Percentiles rank a stretch among this genome's conserved stretches.
These are phyloP conservation scores for Dispira simplex DNA, from an alignment of 192 early-diverging fungal species.

Conservation along the genomic window DNA sequence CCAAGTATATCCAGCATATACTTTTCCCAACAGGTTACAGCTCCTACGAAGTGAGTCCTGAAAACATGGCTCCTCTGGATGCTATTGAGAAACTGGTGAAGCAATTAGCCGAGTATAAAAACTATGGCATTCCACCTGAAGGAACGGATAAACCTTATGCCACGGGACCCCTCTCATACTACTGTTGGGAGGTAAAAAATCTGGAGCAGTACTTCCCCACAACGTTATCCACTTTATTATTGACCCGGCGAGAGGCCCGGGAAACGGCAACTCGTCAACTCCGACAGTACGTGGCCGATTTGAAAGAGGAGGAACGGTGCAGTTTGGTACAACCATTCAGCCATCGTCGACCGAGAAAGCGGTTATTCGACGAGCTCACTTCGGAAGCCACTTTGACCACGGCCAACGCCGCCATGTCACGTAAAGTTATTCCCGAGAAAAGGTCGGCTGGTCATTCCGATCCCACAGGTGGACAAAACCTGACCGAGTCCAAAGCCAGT, in stretches of 20 bases:
- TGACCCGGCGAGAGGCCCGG: conserved; percentile 14
- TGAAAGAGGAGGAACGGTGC: conserved; percentile 12
- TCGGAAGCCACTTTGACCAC: background rate
- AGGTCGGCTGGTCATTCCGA: too few species aligned
- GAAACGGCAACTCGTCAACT: conserved; percentile 16
- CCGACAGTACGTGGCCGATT: conserved; percentile 17
- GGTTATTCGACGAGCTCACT: background rate
- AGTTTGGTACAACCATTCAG: conserved; percentile 17
- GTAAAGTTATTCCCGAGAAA: too few species aligned
- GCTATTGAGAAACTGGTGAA: conserved; percentile 7
- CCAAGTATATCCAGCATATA: conserved; percentile 19
- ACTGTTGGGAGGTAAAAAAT: conserved; percentile 27
- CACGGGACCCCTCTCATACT: conserved; percentile 12
- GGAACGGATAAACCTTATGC: too few species aligned
- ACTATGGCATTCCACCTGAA: conserved; percentile 18
- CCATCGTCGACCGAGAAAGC: conserved; percentile 17
- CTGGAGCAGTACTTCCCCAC: conserved; percentile 14
- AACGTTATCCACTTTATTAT: conserved; percentile 17
- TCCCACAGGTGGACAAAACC: too few species aligned
- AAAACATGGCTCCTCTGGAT: conserved; percentile 16
- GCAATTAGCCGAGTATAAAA: conserved; percentile 19
- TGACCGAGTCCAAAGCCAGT: too few species aligned
- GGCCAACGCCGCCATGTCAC: too few species aligned
- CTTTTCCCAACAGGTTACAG: conserved; percentile 26
- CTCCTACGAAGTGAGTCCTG: conserved; percentile 15